Base-by-base conservation (phyloP, 1,284 basidiomycete species). In the Austroboletus novae-zelandiae region DNA sequence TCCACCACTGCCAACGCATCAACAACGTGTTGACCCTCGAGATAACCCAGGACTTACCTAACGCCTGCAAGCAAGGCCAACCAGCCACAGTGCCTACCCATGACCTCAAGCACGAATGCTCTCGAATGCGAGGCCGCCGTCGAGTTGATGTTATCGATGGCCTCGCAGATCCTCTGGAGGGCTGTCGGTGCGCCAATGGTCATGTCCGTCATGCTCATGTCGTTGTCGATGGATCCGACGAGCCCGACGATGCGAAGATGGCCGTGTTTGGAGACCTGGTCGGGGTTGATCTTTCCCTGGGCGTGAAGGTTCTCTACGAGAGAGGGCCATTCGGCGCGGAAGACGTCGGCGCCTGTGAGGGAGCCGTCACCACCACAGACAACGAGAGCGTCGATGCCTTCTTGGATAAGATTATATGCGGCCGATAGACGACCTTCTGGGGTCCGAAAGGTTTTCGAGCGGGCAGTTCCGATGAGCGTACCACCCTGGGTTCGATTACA, bases 1-100 rank as follows among this genome's bases (percentile, higher is more conserved):
- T 18, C 96, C 97, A 27, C 89, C 89, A 52, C 90, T 91, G 17
- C 42, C 20, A 53, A 34, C 40, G 40, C 36, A 17, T 31, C 7
- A 49, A 67, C 40, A 62, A 45, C 42, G 44, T 32, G 46, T 23
- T 9, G 20, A 17, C 39, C 45, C 14, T 23, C 18, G 35, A 30
- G 10, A n/a, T n/a, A 43, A 9, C n/a, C 34, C 20, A 29, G 30
- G 2, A 64, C 79, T 53, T 61, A 89, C 80, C 90, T 91, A 42
- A 98, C 87, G 57, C 91, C 94, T 8, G 95, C 95, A 69, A 95
- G 81, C 36, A 98, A 75, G 1, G 96, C 94, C 25, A 99, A 79
- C 97, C 95, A 99, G 32, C 97, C 97, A 67, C 97, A 99, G 67
- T 98, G 92, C 44, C 96, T 77, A 25, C 97, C 97, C 97, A 99